These are phyloP conservation scores for Ustulina deusta DNA, from an alignment of 2,329 filamentous ascomycete species.

Conservation along the genomic window DNA sequence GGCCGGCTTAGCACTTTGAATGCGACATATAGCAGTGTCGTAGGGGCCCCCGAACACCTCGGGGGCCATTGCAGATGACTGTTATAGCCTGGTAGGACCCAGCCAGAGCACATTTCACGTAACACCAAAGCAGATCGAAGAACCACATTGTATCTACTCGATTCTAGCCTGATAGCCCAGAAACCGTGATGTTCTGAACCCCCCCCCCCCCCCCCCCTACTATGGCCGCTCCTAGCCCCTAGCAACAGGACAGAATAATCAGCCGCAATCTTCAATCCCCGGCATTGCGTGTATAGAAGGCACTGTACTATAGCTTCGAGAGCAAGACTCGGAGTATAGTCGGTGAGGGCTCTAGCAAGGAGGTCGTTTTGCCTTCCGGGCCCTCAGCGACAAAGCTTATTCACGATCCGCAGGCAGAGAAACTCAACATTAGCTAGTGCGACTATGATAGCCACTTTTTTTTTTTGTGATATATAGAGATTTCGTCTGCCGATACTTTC, in stretches of 20 bases:
- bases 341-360: not conserved
- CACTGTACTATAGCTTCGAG: not conserved
- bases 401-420: not conserved
- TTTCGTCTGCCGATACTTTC: too few species aligned
- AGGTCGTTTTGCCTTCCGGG: not conserved
- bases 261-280: too few species aligned
- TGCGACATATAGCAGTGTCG: slow-evolving; percentile 5
- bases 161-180: not conserved
- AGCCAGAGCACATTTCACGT: not conserved
- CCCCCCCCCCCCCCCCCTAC: too few species aligned
- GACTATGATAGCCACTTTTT: too few species aligned
- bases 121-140: too few species aligned
- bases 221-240: not conserved
- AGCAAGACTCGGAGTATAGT: not conserved
- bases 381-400: not conserved
- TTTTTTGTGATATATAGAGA: too few species aligned
- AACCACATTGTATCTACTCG: too few species aligned
- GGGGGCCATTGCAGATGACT: not conserved
- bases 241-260: not conserved
- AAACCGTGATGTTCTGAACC: not conserved
- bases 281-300: too few species aligned
- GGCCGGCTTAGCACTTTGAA: slow-evolving; percentile 8
- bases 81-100: too few species aligned
- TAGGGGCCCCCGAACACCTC: slow-evolving; percentile 1
- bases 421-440: too few species aligned